Base-by-base conservation (phyloP, 371 early-diverging fungal species). In the Mucor racemosus region DNA sequence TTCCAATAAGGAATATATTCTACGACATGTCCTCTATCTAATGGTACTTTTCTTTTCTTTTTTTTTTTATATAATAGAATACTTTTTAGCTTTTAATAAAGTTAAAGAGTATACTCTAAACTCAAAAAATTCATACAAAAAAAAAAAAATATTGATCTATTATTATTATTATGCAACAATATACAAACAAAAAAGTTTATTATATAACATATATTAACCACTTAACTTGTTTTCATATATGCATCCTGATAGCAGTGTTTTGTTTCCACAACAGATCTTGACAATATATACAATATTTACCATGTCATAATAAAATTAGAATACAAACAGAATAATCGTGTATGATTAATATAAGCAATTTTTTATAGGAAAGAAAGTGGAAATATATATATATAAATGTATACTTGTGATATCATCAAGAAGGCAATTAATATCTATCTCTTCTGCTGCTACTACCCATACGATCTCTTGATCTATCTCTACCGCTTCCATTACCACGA, bases 341-440 rank as follows among this genome's bases (percentile, higher is more conserved):
- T 38, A 38, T n/a, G 11, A 11, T 44, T 44, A n/a, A 44, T 44
- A 44, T 44, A 44, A n/a, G 6, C 17, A 44, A 44, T 44, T 54
- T 54, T 54, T 54, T 54, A 33, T 54, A 54, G 15, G 15, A 54
- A 54, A 54, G 34, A 54, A 54, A 31, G 21, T 48, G 48, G 21
- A 48, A 48, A 48, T 48, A 48, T 54, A 21, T 53, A 33, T 26
- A 54, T 54, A 26, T 38, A 38, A 11, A 38, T 38, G 38, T 38
- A 38, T 38, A 38, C 38, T 38, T 38, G 38, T 38, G 38, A 34
- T 54, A 31, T 14, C 50, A 17, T 33, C 11, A 34, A 54, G 33
- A 54, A 54, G 62, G 39, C 19, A 21, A 19, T 62, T 58, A 67
- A 86, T 77, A 93, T 90, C 77, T 86, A 78, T 76, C 82, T 85